phyloP scores from a whole-genome alignment of 129 eudicot genomes.

The Artemisia tridentata region DNA sequence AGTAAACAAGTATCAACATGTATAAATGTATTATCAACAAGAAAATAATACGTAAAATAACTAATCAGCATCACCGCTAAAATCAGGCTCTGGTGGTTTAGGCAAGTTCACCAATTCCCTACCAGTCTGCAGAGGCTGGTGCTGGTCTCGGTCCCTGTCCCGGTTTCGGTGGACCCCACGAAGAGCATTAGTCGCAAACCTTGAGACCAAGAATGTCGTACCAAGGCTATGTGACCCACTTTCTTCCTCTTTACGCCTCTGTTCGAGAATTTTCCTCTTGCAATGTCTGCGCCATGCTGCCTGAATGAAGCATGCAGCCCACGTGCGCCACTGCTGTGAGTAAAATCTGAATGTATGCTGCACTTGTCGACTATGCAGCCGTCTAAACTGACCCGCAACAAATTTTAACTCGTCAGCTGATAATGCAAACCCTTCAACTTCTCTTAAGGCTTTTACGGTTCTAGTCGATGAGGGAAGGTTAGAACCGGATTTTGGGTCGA shows the following conservation, averaged over 20 bases:
- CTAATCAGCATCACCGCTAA: conserved; percentile 67
- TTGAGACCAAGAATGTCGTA: conserved; percentile 74
- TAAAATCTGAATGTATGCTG: conserved; percentile 89
- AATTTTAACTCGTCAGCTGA: conserved; percentile 83
- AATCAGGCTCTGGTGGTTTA: conserved; percentile 95
- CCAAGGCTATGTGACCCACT: conserved; percentile 63
- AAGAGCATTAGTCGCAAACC: conserved; percentile 75
- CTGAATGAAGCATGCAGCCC: conserved; percentile 92
- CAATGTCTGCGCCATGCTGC: conserved; percentile 81
- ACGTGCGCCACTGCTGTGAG: conserved; percentile 90
- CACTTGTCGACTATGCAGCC: conserved; percentile 88
- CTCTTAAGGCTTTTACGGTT: conserved; percentile 72
- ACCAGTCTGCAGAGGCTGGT: conserved; percentile 48
- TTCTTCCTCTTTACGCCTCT: conserved; percentile 59
- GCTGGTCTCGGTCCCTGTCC: conserved; percentile 39
- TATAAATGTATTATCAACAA: conserved; percentile 12
- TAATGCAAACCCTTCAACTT: conserved; percentile 87
- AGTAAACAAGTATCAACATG: conserved; percentile 3
- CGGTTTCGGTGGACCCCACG: conserved; percentile 79
- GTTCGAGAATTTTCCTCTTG: conserved; percentile 56
- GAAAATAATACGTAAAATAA: neutral
- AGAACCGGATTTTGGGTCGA: conserved; percentile 76
- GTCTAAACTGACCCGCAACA: conserved; percentile 85
- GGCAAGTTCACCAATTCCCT: conserved; percentile 75
- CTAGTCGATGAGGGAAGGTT: conserved; percentile 88